Percentiles rank a stretch among this genome's conserved stretches.
Evolutionary conservation across 2,329 filamentous ascomycete genomes (phyloP).

Genomic region (Atkinsonella hypoxylon): DNA sequence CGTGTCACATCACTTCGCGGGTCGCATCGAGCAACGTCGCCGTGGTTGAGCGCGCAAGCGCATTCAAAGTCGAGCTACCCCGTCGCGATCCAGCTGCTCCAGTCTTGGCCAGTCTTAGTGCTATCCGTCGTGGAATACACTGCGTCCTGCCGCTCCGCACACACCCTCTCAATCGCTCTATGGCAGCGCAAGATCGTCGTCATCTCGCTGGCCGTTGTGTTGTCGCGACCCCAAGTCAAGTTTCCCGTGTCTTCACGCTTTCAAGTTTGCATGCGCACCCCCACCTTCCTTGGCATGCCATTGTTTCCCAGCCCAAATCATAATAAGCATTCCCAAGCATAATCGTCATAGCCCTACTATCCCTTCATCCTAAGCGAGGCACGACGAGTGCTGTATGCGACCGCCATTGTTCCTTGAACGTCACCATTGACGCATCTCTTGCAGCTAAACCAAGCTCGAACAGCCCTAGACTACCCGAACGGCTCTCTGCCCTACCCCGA

Average conservation of each 20-base stretch:
- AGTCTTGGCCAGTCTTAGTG: neutral
- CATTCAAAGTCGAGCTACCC: neutral
- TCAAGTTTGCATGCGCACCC: slow-evolving; percentile 3
- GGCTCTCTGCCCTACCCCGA: slow-evolving; percentile 42
- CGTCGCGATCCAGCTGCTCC: neutral
- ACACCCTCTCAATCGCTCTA: neutral
- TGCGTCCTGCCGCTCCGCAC: neutral
- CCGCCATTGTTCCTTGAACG: slow-evolving; percentile 17
- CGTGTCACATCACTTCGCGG: slow-evolving; percentile 8
- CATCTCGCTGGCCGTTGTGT: neutral
- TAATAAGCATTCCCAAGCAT: slow-evolving; percentile 7
- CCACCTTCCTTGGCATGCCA: slow-evolving; percentile 6
- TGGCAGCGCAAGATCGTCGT: neutral
- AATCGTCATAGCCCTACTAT: slow-evolving; percentile 8
- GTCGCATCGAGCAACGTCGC: slow-evolving; percentile 1
- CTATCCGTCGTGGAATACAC: neutral
- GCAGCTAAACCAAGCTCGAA: slow-evolving; percentile 31
- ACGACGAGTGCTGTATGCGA: slow-evolving; percentile 17
- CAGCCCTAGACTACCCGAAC: slow-evolving; percentile 5
- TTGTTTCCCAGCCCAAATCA: slow-evolving; percentile 9
- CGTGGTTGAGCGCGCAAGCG: slow-evolving; percentile 1
- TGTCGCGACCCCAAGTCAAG: neutral
- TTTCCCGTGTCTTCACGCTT: neutral
- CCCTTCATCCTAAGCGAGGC: slow-evolving; percentile 17
- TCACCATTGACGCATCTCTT: slow-evolving; percentile 41